Evolutionary conservation across 176 grass and related monocot genomes (phyloP).

Genomic region (Eleusine coracana): DNA sequence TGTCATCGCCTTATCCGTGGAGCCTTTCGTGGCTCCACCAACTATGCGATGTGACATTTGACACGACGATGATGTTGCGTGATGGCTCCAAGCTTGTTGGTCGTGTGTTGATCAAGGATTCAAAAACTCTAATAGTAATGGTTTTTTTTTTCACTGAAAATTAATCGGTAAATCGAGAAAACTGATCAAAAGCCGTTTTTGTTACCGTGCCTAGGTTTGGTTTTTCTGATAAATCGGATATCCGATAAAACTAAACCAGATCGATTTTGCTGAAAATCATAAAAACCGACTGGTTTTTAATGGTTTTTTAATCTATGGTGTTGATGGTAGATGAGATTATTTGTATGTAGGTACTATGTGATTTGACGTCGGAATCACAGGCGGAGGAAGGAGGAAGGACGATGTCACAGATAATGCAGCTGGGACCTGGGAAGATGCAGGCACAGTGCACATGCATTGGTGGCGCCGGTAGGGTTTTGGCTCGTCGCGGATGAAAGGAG

Average conservation of each 20-base stretch:
- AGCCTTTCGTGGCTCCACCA: slow-evolving; percentile 9
- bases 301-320: too few relatives aligned
- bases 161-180: too few relatives aligned
- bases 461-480: background rate
- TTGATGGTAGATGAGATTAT: background rate
- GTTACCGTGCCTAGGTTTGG: too few relatives aligned
- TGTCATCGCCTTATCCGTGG: slow-evolving; percentile 23
- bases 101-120: background rate
- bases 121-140: too few relatives aligned
- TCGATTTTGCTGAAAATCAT: too few relatives aligned
- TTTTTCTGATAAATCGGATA: too few relatives aligned
- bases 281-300: too few relatives aligned
- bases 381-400: background rate
- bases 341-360: background rate
- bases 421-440: slow-evolving; percentile 6
- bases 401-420: background rate
- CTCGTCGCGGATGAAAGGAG: background rate
- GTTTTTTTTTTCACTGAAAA: too few relatives aligned
- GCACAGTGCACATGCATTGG: background rate
- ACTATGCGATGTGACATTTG: slow-evolving; percentile 6
- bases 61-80: background rate
- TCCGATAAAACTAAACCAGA: too few relatives aligned
- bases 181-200: too few relatives aligned
- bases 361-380: background rate
- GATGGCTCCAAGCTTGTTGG: background rate